Percentiles rank a stretch among this genome's conserved stretches.
Evolutionary conservation across 1,139 yeast species (phyloP).

Genomic region (Cylindricascospora bacillispora): DNA sequence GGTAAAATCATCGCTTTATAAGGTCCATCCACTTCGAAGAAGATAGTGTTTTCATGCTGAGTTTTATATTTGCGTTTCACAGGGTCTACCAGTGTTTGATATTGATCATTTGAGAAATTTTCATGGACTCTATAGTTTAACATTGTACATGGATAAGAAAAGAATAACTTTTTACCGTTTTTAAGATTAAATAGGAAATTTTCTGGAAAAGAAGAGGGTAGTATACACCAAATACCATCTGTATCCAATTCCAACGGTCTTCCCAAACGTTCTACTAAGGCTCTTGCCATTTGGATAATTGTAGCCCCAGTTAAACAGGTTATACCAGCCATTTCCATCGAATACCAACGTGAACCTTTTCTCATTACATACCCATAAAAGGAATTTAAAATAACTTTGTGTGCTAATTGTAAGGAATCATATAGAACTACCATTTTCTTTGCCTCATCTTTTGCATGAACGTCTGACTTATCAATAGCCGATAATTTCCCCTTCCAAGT

Average conservation of each 20-base stretch:
- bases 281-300: constrained; percentile 92
- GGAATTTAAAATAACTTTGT: constrained; percentile 90
- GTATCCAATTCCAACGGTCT: constrained; percentile 94
- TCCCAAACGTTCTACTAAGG: constrained; percentile 87
- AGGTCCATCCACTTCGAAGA: constrained; percentile 98
- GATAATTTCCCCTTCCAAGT: constrained; percentile 82
- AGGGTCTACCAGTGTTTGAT: constrained; percentile 74
- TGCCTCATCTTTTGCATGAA: constrained; percentile 64
- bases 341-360: constrained; percentile 97
- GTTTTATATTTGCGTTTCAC: constrained; percentile 57
- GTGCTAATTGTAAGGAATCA: constrained; percentile 93
- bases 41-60: constrained; percentile 82
- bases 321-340: constrained; percentile 99
- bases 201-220: constrained; percentile 89
- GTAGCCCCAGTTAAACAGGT: constrained; percentile 98
- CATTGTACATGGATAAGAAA: constrained; percentile 96
- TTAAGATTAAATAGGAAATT: constrained; percentile 58
- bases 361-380: constrained; percentile 98
- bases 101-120: constrained; percentile 85
- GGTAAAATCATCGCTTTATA: constrained; percentile 96
- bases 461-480: constrained; percentile 41
- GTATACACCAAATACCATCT: constrained; percentile 99
- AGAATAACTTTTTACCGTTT: constrained; percentile 63
- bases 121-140: constrained; percentile 86
- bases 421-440: constrained; percentile 86